A percentile compares a stretch with the other conserved stretches of the same genome.
phyloP scores from a whole-genome alignment of 768 basidiomycete genomes.

The Naganishia onofrii region DNA sequence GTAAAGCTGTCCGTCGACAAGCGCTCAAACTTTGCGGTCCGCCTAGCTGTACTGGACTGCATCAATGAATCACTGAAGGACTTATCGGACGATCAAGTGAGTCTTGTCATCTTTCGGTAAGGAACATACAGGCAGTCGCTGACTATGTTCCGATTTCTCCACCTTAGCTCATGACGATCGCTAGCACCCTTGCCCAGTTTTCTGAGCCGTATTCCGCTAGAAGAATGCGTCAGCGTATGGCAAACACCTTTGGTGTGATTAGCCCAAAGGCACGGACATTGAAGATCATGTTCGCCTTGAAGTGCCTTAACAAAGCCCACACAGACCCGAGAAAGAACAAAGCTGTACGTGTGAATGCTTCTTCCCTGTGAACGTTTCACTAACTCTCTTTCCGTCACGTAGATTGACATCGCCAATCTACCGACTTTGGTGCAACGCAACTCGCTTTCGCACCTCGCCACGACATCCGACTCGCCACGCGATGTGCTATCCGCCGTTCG shows the following conservation, averaged over 20 bases:
- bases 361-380: background rate
- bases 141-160: background rate
- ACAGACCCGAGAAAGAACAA: background rate
- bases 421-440: conserved; percentile 4
- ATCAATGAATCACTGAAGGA: background rate
- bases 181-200: background rate
- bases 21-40: conserved; percentile 4
- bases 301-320: background rate
- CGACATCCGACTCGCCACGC: conserved; percentile 9
- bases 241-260: background rate
- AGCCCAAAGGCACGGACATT: background rate
- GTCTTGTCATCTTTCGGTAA: background rate
- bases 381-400: background rate
- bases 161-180: background rate
- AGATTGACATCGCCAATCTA: background rate
- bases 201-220: conserved; percentile 1
- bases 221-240: background rate
- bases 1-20: conserved; percentile 7
- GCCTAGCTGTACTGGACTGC: conserved; percentile 6
- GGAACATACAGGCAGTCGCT: too few relatives aligned
- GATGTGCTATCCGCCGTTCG: background rate
- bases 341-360: background rate
- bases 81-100: background rate
- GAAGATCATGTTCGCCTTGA: background rate
- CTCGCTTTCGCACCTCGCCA: background rate